phyloP scores from a whole-genome alignment of 139 green algal species.

The Chloropicon primus region DNA sequence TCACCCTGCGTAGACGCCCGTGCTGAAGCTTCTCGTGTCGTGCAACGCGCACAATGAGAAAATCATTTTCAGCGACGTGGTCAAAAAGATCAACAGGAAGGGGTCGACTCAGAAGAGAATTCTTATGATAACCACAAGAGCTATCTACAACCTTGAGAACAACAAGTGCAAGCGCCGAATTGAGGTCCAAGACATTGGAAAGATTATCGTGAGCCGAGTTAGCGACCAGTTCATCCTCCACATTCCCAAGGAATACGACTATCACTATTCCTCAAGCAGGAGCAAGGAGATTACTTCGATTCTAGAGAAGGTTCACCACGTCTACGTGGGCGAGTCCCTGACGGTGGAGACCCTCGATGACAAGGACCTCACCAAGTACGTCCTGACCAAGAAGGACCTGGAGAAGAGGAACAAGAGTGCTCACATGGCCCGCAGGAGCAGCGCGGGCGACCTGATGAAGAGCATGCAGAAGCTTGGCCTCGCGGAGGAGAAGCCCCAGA shows the following conservation, averaged over 20 bases:
- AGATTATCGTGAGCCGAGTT: background rate
- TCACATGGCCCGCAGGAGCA: background rate
- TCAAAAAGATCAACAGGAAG: conserved; percentile 9
- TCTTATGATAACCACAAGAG: conserved; percentile 1
- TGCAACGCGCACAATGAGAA: conserved; percentile 7
- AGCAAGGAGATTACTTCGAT: background rate
- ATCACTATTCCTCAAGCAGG: background rate
- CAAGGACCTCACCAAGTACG: background rate
- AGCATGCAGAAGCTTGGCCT: background rate
- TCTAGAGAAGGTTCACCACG: background rate
- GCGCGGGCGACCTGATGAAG: background rate
- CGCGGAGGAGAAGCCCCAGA: background rate
- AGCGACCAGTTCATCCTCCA: conserved; percentile 4
- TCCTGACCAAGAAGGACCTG: background rate
- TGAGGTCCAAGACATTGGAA: conserved; percentile 1
- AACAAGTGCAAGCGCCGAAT: conserved; percentile 11
- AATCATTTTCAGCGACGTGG: conserved; percentile 1
- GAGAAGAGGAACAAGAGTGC: background rate
- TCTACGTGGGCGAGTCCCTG: background rate
- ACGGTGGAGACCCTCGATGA: background rate
- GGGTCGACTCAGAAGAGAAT: conserved; percentile 3
- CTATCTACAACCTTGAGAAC: conserved; percentile 7
- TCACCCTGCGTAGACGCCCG: background rate
- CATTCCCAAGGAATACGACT: background rate
- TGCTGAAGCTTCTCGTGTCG: background rate